These are phyloP conservation scores for Apiospora rasikravindrae DNA, from an alignment of 2,329 filamentous ascomycete genomes.

Conservation along the genomic window DNA sequence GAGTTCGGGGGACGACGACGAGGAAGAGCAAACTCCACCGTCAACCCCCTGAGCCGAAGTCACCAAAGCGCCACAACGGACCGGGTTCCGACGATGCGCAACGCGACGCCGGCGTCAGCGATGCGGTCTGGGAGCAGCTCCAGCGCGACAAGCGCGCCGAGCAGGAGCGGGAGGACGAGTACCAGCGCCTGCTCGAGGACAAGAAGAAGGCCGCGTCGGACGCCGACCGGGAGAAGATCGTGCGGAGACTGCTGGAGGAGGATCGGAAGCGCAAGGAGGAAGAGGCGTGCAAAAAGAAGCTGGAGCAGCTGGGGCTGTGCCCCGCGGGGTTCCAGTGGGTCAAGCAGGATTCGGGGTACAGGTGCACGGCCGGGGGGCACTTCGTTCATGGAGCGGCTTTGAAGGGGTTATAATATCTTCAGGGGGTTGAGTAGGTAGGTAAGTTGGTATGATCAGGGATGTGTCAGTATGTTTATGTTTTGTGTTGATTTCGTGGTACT, in stretches of 20 bases:
- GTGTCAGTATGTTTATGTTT: not conserved
- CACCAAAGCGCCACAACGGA: not conserved
- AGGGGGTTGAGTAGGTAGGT: too few relatives aligned
- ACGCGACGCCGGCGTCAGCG: constrained; percentile 63
- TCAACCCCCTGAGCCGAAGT: not conserved
- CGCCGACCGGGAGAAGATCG: constrained; percentile 42
- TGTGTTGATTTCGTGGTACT: too few relatives aligned
- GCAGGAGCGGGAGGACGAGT: constrained; percentile 43
- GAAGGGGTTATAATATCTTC: not conserved
- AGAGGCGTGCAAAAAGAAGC: constrained; percentile 49
- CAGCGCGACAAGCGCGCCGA: constrained; percentile 52
- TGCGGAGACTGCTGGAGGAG: constrained; percentile 44
- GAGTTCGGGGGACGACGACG: constrained; percentile 18
- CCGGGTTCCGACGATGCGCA: constrained; percentile 15
- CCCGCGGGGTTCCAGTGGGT: constrained; percentile 65
- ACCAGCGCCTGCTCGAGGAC: constrained; percentile 40
- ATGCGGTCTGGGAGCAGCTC: constrained; percentile 66
- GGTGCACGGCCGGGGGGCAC: constrained; percentile 67
- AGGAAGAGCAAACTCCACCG: constrained; percentile 13
- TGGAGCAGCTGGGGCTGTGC: constrained; percentile 62
- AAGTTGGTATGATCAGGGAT: not conserved
- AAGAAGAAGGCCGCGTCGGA: constrained; percentile 31
- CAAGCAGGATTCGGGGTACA: constrained; percentile 60
- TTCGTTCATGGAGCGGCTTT: constrained; percentile 49
- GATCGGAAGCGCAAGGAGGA: constrained; percentile 45